These are phyloP conservation scores for Scedosporium boydii DNA, from an alignment of 2,329 filamentous ascomycete species.

Conservation along the genomic window DNA sequence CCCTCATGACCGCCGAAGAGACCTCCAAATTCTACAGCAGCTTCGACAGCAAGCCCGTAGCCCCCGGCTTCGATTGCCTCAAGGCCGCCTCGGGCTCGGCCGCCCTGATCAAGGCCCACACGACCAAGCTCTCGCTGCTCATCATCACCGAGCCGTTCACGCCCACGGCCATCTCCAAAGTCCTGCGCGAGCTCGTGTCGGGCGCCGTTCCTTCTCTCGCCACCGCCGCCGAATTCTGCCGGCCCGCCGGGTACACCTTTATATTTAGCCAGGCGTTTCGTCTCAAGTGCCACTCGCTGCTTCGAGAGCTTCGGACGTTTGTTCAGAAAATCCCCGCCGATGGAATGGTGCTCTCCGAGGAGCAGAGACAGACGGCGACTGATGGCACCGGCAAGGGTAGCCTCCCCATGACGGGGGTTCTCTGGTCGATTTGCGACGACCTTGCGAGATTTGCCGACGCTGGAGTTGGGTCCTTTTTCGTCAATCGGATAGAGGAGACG, in stretches of 20 bases:
- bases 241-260: conserved; percentile 49
- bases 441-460: conserved; percentile 52
- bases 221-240: conserved; percentile 58
- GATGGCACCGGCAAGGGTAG: conserved; percentile 39
- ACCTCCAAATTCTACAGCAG: background rate
- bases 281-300: conserved; percentile 45
- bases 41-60: background rate
- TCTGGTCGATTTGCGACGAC: conserved; percentile 79
- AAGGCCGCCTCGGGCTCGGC: conserved; percentile 63
- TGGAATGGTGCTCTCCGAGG: conserved; percentile 37
- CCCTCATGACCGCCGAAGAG: background rate
- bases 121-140: conserved; percentile 79
- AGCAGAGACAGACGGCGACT: conserved; percentile 13
- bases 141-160: conserved; percentile 83
- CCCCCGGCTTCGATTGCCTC: conserved; percentile 44
- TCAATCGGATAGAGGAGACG: conserved; percentile 64
- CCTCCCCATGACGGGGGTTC: conserved; percentile 59
- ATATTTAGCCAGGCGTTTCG: conserved; percentile 56
- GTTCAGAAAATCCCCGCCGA: conserved; percentile 50
- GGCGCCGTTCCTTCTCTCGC: conserved; percentile 68
- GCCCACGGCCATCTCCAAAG: conserved; percentile 59
- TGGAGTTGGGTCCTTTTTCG: conserved; percentile 62
- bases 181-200: conserved; percentile 62
- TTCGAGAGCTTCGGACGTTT: conserved; percentile 54
- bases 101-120: conserved; percentile 67